Evolutionary conservation across 768 basidiomycete genomes (phyloP).

Genomic region (Cystobasidium ongulense): DNA sequence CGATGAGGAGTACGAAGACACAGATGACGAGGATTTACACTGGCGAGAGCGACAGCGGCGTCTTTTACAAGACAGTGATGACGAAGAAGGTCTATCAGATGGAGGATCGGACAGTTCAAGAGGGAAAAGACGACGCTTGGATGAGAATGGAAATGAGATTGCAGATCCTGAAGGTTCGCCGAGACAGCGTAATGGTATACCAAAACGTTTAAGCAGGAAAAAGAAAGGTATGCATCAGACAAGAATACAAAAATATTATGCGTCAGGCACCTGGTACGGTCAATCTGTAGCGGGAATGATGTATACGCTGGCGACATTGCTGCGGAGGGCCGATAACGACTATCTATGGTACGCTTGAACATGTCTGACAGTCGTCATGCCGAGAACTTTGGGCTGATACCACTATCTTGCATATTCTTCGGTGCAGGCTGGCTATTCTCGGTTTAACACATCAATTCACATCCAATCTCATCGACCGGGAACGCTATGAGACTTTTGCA

Average conservation of each 20-base stretch:
- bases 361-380: neutral
- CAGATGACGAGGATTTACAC: conserved; percentile 41
- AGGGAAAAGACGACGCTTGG: conserved; percentile 58
- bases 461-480: conserved; percentile 75
- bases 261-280: conserved; percentile 72
- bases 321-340: conserved; percentile 88
- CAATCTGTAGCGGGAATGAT: conserved; percentile 82
- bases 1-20: conserved; percentile 42
- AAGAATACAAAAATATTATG: conserved; percentile 71
- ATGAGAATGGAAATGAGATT: conserved; percentile 48
- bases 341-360: conserved; percentile 63
- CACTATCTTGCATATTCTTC: conserved; percentile 4
- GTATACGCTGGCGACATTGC: conserved; percentile 78
- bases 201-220: conserved; percentile 59
- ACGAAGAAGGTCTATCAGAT: conserved; percentile 49
- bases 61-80: conserved; percentile 49
- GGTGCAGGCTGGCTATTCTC: conserved; percentile 73
- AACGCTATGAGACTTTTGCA: conserved; percentile 73
- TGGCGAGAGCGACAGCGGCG: conserved; percentile 48
- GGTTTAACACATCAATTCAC: conserved; percentile 89
- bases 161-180: conserved; percentile 28
- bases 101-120: conserved; percentile 43
- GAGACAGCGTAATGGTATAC: conserved; percentile 34
- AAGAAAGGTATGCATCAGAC: conserved; percentile 60
- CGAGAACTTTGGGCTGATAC: neutral